These are phyloP conservation scores for Lagenaria siceraria DNA, from an alignment of 306 rosid species.

Conservation along the genomic window DNA sequence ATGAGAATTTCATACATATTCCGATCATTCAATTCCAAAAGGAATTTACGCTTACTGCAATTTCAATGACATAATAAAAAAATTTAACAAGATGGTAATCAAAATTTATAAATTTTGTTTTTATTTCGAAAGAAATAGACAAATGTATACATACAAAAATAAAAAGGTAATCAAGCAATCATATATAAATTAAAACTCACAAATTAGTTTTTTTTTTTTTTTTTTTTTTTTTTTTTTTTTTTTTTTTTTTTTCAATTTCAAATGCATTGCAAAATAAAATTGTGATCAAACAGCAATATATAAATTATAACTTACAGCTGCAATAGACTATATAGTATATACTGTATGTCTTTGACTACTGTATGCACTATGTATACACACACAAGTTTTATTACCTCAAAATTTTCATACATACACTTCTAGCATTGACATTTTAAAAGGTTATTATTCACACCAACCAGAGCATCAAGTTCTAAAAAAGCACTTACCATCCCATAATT, in stretches of 20 bases:
- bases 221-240: too few relatives aligned
- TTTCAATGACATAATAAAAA: too few relatives aligned
- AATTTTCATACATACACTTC: not conserved
- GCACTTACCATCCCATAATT: not conserved
- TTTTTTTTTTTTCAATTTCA: too few relatives aligned
- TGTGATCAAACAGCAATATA: not conserved
- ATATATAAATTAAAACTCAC: not conserved
- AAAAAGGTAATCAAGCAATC: too few relatives aligned
- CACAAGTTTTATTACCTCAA: not conserved
- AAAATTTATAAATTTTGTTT: too few relatives aligned
- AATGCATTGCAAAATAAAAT: not conserved
- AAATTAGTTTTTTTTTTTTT: not conserved
- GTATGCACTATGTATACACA: not conserved
- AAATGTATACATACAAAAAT: too few relatives aligned
- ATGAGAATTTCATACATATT: too few relatives aligned
- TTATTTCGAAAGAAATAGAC: too few relatives aligned
- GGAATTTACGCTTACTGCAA: too few relatives aligned
- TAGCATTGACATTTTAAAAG: not conserved
- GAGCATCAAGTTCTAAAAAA: not conserved
- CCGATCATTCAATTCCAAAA: too few relatives aligned
- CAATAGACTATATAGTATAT: not conserved
- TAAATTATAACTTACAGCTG: not conserved
- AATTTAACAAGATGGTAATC: too few relatives aligned
- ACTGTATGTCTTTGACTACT: too few relatives aligned
- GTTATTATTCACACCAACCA: not conserved